Base-by-base conservation (phyloP, 2,329 filamentous ascomycete species). In the Penicillium sp. region DNA sequence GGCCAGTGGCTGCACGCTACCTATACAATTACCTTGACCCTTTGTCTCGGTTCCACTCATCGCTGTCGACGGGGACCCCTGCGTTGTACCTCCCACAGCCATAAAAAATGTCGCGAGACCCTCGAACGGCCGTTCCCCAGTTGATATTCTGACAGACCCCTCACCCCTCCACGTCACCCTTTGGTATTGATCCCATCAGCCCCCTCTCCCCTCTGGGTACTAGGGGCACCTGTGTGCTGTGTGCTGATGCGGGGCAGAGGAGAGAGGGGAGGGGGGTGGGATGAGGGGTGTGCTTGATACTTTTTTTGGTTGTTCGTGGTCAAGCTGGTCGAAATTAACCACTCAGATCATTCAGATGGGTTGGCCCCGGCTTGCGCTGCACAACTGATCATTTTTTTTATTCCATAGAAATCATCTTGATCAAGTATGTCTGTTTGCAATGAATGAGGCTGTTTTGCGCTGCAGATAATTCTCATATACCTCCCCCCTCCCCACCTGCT, bases 151-250 rank as follows among this genome's bases (percentile, higher is more conserved):
- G 68, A 73, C 68, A 67, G 65, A 66, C 67, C 63, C 64, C 61
- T 73, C 72, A 66, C 67, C 63, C 64, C 61, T 73, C 72, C 72
- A 74, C 73, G 73, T 76, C 73, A 76, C 69, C 64, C 59, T 19
- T n/a, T 35, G 53, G 60, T 60, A 59, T 65, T 59, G 68, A 57
- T 68, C 24, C 24, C 44, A 28, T 47, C 44, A 28, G 13, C 66
- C 64, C 56, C 26, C 22, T 13, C 35, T 1, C 7, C 56, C 61
- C 63, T 51, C 60, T 55, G 65, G 65, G 66, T 65, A 64, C 67
- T 64, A 63, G 49, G 49, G 67, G 65, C 63, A 63, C 42, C 44
- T 28, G 58, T 65, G 63, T 24, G 40, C 37, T 28, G 58, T 65
- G 63, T 24, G 40, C 60, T 64, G 67, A 65, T 71, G 73, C 71